These are phyloP conservation scores for Paecilomyces variotii DNA, from an alignment of 2,329 filamentous ascomycete species.

Conservation along the genomic window DNA sequence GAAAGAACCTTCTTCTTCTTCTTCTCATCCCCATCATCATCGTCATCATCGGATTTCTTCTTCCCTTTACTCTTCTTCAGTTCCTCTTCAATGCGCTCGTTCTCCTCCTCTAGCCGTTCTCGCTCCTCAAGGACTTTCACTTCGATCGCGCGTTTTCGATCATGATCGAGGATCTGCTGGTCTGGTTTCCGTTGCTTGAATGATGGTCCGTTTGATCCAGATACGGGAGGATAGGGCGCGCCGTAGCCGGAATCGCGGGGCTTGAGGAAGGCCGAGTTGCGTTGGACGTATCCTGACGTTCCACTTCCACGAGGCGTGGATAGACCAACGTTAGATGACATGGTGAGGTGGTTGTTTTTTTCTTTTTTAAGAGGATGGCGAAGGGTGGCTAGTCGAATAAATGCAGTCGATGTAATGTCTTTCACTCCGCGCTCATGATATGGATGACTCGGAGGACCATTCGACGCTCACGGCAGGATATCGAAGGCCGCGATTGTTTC, in stretches of 20 bases:
- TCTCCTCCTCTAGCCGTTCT: constrained; percentile 84
- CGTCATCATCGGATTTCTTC: not conserved
- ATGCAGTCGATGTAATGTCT: not conserved
- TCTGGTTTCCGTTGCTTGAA: constrained; percentile 80
- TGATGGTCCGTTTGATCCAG: constrained; percentile 34
- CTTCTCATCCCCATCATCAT: constrained; percentile 7
- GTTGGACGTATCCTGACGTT: constrained; percentile 95
- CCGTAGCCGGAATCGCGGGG: constrained; percentile 63
- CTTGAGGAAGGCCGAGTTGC: constrained; percentile 81
- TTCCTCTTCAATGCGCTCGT: constrained; percentile 61
- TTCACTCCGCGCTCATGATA: not conserved
- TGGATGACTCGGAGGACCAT: not conserved
- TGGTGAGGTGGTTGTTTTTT: constrained; percentile 32
- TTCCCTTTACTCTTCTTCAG: constrained; percentile 48
- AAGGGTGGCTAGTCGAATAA: not conserved
- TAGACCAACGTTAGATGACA: constrained; percentile 97
- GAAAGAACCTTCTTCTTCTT: constrained; percentile 40
- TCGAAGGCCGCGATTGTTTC: no score
- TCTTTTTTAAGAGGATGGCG: not conserved
- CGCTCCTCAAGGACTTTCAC: constrained; percentile 87
- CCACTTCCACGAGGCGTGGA: constrained; percentile 89
- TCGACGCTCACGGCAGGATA: no score
- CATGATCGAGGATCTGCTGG: constrained; percentile 87
- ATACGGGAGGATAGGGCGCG: constrained; percentile 59
- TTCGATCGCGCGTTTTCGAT: constrained; percentile 82